Percentiles rank a stretch among this genome's conserved stretches.
phyloP scores from a whole-genome alignment of 176 grass and related monocot genomes.

The Oryza rufipogon region DNA sequence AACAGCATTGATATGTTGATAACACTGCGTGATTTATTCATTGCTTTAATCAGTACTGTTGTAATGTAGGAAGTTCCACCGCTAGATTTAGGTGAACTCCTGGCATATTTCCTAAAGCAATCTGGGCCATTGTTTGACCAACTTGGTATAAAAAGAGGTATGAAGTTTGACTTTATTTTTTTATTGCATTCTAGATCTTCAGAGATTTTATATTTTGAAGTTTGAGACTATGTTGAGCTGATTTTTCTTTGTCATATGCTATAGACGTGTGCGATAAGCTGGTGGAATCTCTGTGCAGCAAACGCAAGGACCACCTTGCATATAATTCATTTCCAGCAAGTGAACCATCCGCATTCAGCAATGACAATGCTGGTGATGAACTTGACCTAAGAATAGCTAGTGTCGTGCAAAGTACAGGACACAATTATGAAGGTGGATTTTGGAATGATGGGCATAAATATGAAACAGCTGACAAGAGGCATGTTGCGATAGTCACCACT shows the following conservation, averaged over 20 bases:
- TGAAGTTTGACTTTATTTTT: constrained; percentile 22
- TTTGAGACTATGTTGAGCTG: constrained; percentile 23
- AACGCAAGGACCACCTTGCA: constrained; percentile 55
- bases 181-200: neutral
- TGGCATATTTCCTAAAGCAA: constrained; percentile 91
- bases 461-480: constrained; percentile 49
- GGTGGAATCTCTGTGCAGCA: constrained; percentile 71
- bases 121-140: constrained; percentile 88
- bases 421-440: constrained; percentile 71
- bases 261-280: constrained; percentile 81
- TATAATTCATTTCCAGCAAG: constrained; percentile 45
- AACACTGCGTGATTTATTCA: constrained; percentile 26
- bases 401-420: constrained; percentile 88
- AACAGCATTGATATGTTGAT: constrained; percentile 1
- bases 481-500: constrained; percentile 94
- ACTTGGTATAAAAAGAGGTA: constrained; percentile 94
- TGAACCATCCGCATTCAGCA: constrained; percentile 50
- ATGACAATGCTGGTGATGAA: constrained; percentile 57
- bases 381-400: constrained; percentile 87
- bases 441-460: constrained; percentile 55
- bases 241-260: constrained; percentile 31
- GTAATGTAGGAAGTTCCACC: constrained; percentile 71
- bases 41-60: constrained; percentile 35
- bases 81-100: constrained; percentile 79
- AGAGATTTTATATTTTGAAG: constrained; percentile 1